Conservation (phyloP, 345 rosid species). For the Aquilaria sinensis region DNA sequence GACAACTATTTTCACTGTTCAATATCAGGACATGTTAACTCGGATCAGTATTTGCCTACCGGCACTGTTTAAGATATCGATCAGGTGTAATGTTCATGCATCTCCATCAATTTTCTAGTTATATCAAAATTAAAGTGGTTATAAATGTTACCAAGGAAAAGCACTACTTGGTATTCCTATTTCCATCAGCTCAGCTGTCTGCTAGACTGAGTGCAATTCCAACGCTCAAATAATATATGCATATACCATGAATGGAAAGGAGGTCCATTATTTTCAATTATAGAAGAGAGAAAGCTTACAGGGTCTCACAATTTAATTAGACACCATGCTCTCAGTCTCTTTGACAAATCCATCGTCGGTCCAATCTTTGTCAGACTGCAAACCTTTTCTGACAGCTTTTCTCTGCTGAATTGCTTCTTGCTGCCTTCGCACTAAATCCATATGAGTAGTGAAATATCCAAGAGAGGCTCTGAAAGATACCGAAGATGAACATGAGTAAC, state of each 20-base stretch:
- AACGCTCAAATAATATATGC: neutral
- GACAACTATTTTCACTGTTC: no score
- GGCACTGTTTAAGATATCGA: no score
- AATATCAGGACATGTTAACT: no score
- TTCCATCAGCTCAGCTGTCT: no score
- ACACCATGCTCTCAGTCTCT: constrained; percentile 95
- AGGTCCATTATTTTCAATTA: constrained; percentile 10
- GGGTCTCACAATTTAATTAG: constrained; percentile 39
- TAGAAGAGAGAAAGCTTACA: constrained; percentile 15
- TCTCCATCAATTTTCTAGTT: no score
- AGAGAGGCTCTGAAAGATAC: constrained; percentile 54
- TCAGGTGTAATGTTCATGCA: no score
- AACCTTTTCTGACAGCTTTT: constrained; percentile 68
- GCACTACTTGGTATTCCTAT: neutral
- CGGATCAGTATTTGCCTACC: no score
- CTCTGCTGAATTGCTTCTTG: constrained; percentile 76
- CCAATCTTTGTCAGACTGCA: constrained; percentile 96
- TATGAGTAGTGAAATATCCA: constrained; percentile 86
- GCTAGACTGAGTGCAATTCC: no score
- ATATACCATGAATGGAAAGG: neutral
- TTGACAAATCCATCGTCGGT: constrained; percentile 94
- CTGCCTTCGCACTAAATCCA: constrained; percentile 73
- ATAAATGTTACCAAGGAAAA: no score
- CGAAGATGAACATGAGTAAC: neutral
- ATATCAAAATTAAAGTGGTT: no score